Base-by-base conservation (phyloP, 148 eudicot genomes). In the Heliamphora exappendiculata region DNA sequence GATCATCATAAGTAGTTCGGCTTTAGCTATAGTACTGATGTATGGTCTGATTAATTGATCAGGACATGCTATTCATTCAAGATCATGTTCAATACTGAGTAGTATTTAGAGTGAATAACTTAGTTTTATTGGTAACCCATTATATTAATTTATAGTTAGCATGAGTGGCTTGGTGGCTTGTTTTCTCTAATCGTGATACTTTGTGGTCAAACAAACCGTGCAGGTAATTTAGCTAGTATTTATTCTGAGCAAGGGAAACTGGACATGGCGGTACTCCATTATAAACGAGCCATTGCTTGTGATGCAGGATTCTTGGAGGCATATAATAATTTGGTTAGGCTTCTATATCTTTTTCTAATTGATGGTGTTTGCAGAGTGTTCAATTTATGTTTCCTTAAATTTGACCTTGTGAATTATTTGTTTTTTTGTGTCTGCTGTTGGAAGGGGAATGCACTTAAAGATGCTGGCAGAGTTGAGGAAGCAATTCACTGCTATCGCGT, bases 401-500 rank as follows among this genome's bases (percentile, higher is more conserved):
- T 39, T 39, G 42, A 28, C 57, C 4, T 37, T 39, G 58, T 44
- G 12, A 34, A 37, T 65, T 79, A 29, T 44, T 73, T 45, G 33
- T 36, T 75, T 68, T 76, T 31, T 29, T 57, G 29, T 45, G 44
- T 22, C 41, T 49, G 9, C 31, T 72, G 50, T 53, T 65, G 54
- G 5, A 55, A 95, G 99, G 99, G 97, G 36, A 92, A 92, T 91
- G 93, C 99, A 51, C 81, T 95, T 63, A 95, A 95, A 82, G 94
- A 90, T 85, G 85, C 93, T 82, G 93, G 94, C 47, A 87, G 90
- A 84, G 91, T 89, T 62, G 96, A 92, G 66, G 97, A 95, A 73
- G 96, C 99, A 16, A 86, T 86, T 74, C 90, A 91, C 57, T 89
- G 88, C 82, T 95, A 89, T 77, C 94, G 86, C 28, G 99, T 95